Base-by-base conservation (phyloP, 139 green algal species). In the Yamagishiella unicocca region DNA sequence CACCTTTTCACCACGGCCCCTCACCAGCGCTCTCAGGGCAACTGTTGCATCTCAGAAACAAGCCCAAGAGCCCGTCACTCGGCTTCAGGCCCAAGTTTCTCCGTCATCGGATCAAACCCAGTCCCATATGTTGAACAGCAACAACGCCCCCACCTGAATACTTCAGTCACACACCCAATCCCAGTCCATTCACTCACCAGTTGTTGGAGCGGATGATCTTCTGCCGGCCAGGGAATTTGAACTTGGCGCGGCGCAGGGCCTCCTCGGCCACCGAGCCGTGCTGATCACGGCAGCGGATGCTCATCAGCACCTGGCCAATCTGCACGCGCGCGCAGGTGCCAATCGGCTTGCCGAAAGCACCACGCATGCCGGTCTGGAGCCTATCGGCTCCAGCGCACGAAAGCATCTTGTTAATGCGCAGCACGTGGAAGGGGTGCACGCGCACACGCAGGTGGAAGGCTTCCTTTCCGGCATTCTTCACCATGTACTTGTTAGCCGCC, bases 371-470 rank as follows among this genome's bases (percentile, higher is more conserved):
- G 8, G 98, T 99, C 94, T 99, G 98, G 66, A 99, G 96, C 84
- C 97, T 94, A 98, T 99, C 98, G 80, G 98, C 98, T 58, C 98
- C 98, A 64, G 98, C 98, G 92, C 98, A 99, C 43, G 98, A 99
- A 95, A 99, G 96, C 98, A 99, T 99, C 94, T 99, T 99, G 96
- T 99, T 99, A 95, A 99, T 99, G 88, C 98, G 97, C 86, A 99
- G 96, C 87, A 99, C 98, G 90, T 99, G 97, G 95, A 98, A 99
- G 87, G 98, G 98, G 91, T 99, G 98, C 91, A 99, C 96, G 67
- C 98, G 97, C 61, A 99, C 95, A 84, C 98, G 96, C 72, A 99
- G 93, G 94, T 99, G 98, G 96, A 99, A 99, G 2, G 95, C 87
- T 53, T 99, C 98, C 94, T 99, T 99, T 79, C 98, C 98, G 21